Base-by-base conservation (phyloP, 1,284 basidiomycete species). In the Psilocybe mexicana region DNA sequence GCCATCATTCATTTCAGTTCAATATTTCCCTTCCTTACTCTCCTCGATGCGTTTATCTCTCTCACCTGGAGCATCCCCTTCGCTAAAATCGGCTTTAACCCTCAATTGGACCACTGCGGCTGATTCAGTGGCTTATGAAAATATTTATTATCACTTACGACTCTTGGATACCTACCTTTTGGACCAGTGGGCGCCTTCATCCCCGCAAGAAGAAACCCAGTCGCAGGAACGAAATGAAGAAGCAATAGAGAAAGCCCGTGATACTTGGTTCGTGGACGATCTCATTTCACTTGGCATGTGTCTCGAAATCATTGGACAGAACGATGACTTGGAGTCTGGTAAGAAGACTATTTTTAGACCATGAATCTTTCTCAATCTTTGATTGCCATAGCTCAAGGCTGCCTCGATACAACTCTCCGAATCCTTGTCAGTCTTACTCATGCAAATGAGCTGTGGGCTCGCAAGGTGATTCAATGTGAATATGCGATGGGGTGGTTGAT, bases 381-480 rank as follows among this genome's bases (percentile, higher is more conserved):
- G 23, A n/a, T 2, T 49, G n/a, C 18, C 24, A 50, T 42, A 69
- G 64, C 48, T 2, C 71, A 70, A 45, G 75, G 71, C 62, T 89
- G 84, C 62, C 69, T 83, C 33, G 85, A 87, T 55, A 76, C 79
- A 1, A 72, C 79, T 2, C 75, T 90, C 2, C 83, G 88, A 0
- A 80, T 88, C 5, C 78, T 91, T 33, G 84, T 91, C 55, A 87
- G 83, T 55, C 72, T 90, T 10, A 87, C 88, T 0, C 87, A 90
- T 62, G 78, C 79, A 24, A 80, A 84, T 63, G 65, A 72, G 26
- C 63, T 65, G 11, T 90, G 88, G 87, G 81, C 80, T 45, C 63
- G 68, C 38, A 76, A 76, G 30, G 68, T 88, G 10, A 63, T 82
- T 2, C 70, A 76, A 7, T 72, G 79, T 35, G 70, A 77, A 1